phyloP scores from a whole-genome alignment of 352 stramenopile genomes.

The Globisporangium radiosum region DNA sequence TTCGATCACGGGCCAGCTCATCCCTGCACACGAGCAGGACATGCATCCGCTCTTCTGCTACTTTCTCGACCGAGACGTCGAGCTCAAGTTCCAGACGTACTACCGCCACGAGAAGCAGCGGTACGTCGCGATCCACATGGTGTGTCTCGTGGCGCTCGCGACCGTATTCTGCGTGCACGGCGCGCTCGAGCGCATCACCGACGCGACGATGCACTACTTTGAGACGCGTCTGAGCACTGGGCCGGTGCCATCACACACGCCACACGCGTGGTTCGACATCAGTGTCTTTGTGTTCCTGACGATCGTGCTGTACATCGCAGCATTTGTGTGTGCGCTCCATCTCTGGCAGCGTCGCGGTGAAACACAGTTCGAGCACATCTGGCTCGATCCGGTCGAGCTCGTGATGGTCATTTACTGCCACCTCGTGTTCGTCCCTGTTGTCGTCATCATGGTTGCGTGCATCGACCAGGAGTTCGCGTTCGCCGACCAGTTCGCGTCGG shows the following conservation, averaged over 20 bases:
- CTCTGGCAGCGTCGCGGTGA: conserved; percentile 23
- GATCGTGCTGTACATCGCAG: conserved; percentile 22
- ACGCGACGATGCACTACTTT: conserved; percentile 13
- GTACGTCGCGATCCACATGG: conserved; percentile 27
- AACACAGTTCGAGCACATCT: conserved; percentile 23
- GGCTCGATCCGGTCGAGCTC: conserved; percentile 35
- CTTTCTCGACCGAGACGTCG: conserved; percentile 47
- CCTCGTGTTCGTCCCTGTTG: conserved; percentile 26
- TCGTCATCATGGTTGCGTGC: conserved; percentile 25
- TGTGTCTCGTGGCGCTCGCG: conserved; percentile 17
- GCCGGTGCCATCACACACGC: background rate
- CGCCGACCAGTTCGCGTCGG: conserved; percentile 6
- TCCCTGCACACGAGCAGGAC: conserved; percentile 31
- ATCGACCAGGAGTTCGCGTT: conserved; percentile 29
- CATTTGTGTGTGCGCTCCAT: conserved; percentile 17
- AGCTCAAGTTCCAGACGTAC: conserved; percentile 59
- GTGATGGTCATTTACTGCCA: conserved; percentile 41
- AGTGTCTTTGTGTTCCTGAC: conserved; percentile 19
- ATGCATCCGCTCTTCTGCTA: conserved; percentile 34
- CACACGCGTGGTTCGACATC: conserved; percentile 17
- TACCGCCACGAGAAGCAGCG: conserved; percentile 38
- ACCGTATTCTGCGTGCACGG: conserved; percentile 19
- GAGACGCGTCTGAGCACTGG: conserved; percentile 6
- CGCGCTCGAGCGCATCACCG: conserved; percentile 13
- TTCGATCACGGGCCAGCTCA: conserved; percentile 15